phyloP scores from a whole-genome alignment of 257 asterid genomes.

The Solanum peruvianum region DNA sequence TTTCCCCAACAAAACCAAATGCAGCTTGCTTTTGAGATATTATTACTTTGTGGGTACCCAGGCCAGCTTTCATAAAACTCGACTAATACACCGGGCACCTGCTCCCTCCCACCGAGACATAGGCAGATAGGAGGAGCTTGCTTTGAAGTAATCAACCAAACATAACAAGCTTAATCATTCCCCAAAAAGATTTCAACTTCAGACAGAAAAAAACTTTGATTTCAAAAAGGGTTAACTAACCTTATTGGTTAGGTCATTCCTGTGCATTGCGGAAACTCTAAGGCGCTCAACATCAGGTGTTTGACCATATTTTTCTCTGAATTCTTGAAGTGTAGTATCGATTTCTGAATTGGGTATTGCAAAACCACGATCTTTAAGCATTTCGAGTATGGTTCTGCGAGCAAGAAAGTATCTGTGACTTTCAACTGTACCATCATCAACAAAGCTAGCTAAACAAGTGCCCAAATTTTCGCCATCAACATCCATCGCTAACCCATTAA shows the following conservation, averaged over 20 bases:
- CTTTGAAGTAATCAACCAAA: not conserved
- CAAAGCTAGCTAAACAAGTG: slow-evolving; percentile 35
- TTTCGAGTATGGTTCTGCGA: slow-evolving; percentile 66
- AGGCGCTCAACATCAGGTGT: slow-evolving; percentile 33
- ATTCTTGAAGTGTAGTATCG: slow-evolving; percentile 49
- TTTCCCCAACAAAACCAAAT: not conserved
- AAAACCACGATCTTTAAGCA: slow-evolving; percentile 91
- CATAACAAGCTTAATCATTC: not conserved
- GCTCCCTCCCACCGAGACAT: not conserved
- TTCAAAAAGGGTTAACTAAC: slow-evolving; percentile 10
- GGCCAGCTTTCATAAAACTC: not conserved
- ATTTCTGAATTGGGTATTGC: slow-evolving; percentile 59
- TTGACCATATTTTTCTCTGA: slow-evolving; percentile 45
- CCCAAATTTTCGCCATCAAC: slow-evolving; percentile 14
- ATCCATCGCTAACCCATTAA: slow-evolving; percentile 14
- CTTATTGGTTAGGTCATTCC: slow-evolving; percentile 62
- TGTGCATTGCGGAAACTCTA: slow-evolving; percentile 53
- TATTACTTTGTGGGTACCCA: not conserved
- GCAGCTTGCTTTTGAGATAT: not conserved
- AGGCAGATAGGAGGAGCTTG: not conserved
- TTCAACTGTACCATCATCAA: slow-evolving; percentile 50
- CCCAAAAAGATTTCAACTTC: not conserved
- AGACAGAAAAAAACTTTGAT: not conserved
- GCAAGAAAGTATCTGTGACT: slow-evolving; percentile 75
- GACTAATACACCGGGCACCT: not conserved